Evolutionary conservation across 1,284 basidiomycete species (phyloP), one percentile per base, ranked within the genome.

Genomic region (Moesziomyces antarcticus): DNA sequence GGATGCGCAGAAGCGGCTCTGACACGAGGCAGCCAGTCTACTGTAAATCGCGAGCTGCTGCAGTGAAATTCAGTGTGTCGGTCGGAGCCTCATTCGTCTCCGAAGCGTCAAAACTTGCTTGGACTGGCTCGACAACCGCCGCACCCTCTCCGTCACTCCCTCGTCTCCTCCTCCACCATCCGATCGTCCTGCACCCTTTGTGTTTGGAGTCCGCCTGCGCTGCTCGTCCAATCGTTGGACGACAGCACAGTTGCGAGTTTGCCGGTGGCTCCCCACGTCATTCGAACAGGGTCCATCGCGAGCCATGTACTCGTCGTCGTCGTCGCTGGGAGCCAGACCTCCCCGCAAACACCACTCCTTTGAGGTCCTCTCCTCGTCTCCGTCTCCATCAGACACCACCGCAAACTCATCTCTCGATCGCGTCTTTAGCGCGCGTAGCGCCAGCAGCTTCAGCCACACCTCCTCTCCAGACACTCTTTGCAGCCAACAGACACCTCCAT

Each of bases 31-130:
- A 35, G 35, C 3, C 37, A 40, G 16, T 40, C 16, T 16, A 40
- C 16, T n/a, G n/a, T n/a, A n/a, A n/a, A 40, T 18, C 37, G 37
- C 37, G 5, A 40, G 37, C 37, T 16, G 40, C 55, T 61, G 65
- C 65, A 62, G n/a, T 24, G 27, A 27, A 27, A 27, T 27, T 27
- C n/a, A 27, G 25, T 13, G 8, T 30, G 10, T 47, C 51, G 16
- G 48, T 68, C 65, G 65, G 58, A 68, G 58, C 65, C 65, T 68
- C 46, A 62, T 57, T 50, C 11, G 10, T 53, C 58, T 33, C 65
- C 65, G 65, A 68, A 58, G 50, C 47, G 53, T 42, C 41, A 13
- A 53, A 57, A 56, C 40, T 47, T 46, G 33, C 50, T 13, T 33
- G 30, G 1, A 13, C 30, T 30, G 4, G 6, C 25, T 27, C 25